Evolutionary conservation across 352 stramenopile species (phyloP), one percentile per base, ranked within the genome.

Genomic region (Pythium plurisporium): DNA sequence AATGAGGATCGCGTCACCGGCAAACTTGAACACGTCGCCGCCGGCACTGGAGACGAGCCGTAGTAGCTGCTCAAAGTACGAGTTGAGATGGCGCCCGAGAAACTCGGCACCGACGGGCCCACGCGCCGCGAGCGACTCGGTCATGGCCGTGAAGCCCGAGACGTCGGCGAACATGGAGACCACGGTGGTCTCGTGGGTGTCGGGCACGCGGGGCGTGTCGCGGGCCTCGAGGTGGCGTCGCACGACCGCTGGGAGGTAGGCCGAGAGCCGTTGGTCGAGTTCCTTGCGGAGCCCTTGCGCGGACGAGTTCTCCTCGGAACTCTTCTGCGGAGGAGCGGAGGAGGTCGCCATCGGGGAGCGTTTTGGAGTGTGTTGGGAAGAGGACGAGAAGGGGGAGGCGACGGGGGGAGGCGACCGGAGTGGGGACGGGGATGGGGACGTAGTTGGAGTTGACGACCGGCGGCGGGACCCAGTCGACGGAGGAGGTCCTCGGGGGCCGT

Each of bases 81-180:
- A 96, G 64, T 98, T 98, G n/a, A 98, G 60, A 66, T 97, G 83
- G 49, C 86, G 91, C 20, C 70, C 83, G 19, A 98, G 79, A 23
- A 89, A 86, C 53, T 98, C 93, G 10, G 91, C 90, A 15, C 92
- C 91, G 5, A 88, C 72, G 7, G 87, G 85, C 0, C 90, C 89
- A 23, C 84, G 63, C 19, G 79, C 83, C 37, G 88, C 90, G 47
- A 98, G 82, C 37, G 78, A 90, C 74, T 98, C 93, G 9, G 86
- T 95, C 72, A 98, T 91, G 30, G 83, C 80, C 22, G 93, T 98
- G 73, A 98, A 98, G 25, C 93, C 91, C 33, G 87, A 97, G 30
- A 98, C 91, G 55, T 98, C 93, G 25, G 89, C 91, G 59, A 98
- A 98, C 73, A 98, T 91, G 55, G 78, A 94, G 26, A 98, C 91